Percentiles rank a stretch among this genome's conserved stretches.
phyloP scores from a whole-genome alignment of 768 basidiomycete species.

The Austroboletus festivus region DNA sequence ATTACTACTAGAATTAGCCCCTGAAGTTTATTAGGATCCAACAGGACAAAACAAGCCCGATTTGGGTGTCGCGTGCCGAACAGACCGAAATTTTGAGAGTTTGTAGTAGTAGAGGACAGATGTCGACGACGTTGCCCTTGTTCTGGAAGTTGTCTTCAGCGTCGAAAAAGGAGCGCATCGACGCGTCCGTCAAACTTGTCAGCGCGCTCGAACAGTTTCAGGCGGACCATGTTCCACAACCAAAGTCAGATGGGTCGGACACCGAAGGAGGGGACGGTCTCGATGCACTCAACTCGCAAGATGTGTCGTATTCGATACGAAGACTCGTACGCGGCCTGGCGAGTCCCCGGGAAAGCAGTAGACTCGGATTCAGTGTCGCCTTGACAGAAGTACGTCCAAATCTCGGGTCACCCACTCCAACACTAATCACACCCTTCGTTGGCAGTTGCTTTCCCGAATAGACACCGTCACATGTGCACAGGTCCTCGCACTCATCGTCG shows the following conservation, averaged over 20 bases:
- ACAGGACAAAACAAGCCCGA: constrained; percentile 28
- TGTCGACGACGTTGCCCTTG: constrained; percentile 86
- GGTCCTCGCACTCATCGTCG: constrained; percentile 70
- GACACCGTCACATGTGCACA: constrained; percentile 75
- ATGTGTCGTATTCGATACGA: constrained; percentile 90
- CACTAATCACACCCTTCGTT: constrained; percentile 1
- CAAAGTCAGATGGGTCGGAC: constrained; percentile 35
- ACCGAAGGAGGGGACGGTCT: constrained; percentile 53
- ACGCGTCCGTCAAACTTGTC: constrained; percentile 83
- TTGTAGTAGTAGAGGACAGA: constrained; percentile 20
- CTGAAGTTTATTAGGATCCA: constrained; percentile 14
- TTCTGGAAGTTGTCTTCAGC: constrained; percentile 92
- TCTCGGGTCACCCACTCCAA: not conserved
- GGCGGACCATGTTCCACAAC: constrained; percentile 51
- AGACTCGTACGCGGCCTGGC: constrained; percentile 84
- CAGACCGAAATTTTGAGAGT: constrained; percentile 9
- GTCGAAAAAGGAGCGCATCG: constrained; percentile 73
- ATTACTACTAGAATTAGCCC: no score
- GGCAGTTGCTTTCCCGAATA: constrained; percentile 74
- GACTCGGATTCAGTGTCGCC: constrained; percentile 94
- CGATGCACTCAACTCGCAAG: constrained; percentile 75
- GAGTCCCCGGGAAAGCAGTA: constrained; percentile 88
- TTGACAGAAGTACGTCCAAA: constrained; percentile 74
- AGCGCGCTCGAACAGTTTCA: constrained; percentile 84
- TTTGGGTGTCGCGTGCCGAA: constrained; percentile 1